Evolutionary conservation across 768 basidiomycete genomes (phyloP), one percentile per base, ranked within the genome.

Genomic region (Rubroboletus pulcherrimus): DNA sequence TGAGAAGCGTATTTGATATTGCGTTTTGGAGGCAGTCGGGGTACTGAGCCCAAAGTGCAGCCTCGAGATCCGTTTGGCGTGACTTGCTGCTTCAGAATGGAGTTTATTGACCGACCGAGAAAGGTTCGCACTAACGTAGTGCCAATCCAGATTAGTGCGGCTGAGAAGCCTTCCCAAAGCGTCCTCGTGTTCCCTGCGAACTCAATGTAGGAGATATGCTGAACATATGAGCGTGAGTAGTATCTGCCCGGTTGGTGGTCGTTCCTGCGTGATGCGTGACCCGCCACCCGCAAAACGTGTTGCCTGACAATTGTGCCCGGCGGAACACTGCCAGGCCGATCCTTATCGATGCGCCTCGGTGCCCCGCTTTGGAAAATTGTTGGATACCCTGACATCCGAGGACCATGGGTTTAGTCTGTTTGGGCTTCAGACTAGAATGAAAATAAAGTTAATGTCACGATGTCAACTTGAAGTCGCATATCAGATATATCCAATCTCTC

Each of bases 291-390:
- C 39, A 42, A 46, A 46, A 57, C 46, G 49, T 55, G 60, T 51
- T 53, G 42, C 38, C 39, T 48, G 53, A 46, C 14, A 53, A 53
- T 54, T 57, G 48, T 41, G 26, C 51, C 60, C 56, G 53, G 46
- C 24, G 43, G 47, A 55, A 49, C 45, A 49, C 50, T 43, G 31
- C 40, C 53, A 43, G 49, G 57, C 54, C 50, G 50, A 58, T 54
- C 47, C 63, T 71, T 66, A 71, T 71, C 70, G 71, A 72, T 73
- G 60, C 54, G 38, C 63, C 62, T 65, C 63, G 59, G 58, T 49
- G 24, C 3, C 62, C 37, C 41, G 8, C 59, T 73, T 62, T 42
- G 50, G 61, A 47, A 61, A 44, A 1, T 26, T 39, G 24, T 11
- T 42, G 30, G 15, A 5, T 40, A 19, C 29, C n/a, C 35, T 44